phyloP scores from a whole-genome alignment of 208 protist species.

The Lotmaria passim region DNA sequence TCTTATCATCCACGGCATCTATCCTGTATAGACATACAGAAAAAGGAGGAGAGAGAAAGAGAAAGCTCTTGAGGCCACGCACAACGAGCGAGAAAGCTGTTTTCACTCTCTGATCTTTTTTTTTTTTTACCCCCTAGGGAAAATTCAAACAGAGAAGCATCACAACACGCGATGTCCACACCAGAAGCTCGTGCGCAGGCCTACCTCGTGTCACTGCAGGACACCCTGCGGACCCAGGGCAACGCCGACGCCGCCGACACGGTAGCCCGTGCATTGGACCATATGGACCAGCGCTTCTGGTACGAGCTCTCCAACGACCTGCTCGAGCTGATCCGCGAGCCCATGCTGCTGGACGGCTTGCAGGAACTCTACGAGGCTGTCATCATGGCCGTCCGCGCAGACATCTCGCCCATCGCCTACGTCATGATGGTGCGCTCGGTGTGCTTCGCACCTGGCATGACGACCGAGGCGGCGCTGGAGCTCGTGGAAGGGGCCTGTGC shows the following conservation, averaged over 20 bases:
- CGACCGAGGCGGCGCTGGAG: conserved; percentile 63
- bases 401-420: conserved; percentile 87
- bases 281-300: conserved; percentile 67
- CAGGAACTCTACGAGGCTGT: conserved; percentile 83
- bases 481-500: conserved; percentile 69
- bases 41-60: too few species aligned
- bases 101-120: too few species aligned
- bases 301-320: conserved; percentile 77
- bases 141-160: neutral
- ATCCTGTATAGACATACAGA: too few species aligned
- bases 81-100: too few species aligned
- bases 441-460: conserved; percentile 74
- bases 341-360: conserved; percentile 57
- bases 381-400: conserved; percentile 62
- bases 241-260: conserved; percentile 45
- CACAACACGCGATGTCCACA: conserved; percentile 23
- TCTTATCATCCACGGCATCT: too few species aligned
- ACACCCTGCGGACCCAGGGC: conserved; percentile 36
- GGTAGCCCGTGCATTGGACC: conserved; percentile 38
- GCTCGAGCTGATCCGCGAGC: conserved; percentile 67
- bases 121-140: too few species aligned
- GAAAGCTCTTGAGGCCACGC: too few species aligned
- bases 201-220: conserved; percentile 60
- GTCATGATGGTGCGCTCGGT: conserved; percentile 81
- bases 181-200: conserved; percentile 43